Conservation (phyloP, 225 moss, liverwort and hornwort genomes). For the Pseudisothecium myosuroides region DNA sequence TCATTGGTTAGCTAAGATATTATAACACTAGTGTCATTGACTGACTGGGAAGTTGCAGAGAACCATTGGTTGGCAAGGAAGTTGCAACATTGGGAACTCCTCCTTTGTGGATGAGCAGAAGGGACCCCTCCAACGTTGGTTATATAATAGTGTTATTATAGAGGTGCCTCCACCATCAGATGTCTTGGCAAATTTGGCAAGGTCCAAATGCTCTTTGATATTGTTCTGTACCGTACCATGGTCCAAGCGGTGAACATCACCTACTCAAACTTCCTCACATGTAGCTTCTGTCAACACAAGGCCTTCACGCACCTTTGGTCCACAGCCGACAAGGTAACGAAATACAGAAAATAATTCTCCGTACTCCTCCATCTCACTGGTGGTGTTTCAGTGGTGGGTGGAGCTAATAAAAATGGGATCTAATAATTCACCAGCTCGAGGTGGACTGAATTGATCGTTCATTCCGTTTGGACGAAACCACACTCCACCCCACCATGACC, state of each 20-base stretch:
- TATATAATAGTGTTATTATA: background rate
- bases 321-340: background rate
- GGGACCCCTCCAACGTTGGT: accelerated
- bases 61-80: background rate
- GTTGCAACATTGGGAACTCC: accelerated
- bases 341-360: background rate
- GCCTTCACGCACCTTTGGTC: background rate
- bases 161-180: background rate
- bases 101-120: background rate
- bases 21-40: background rate
- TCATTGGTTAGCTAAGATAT: background rate
- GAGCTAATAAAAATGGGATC: background rate
- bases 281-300: background rate
- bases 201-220: background rate
- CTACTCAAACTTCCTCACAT: background rate
- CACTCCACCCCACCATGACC: background rate
- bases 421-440: background rate
- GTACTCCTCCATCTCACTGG: background rate
- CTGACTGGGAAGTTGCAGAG: accelerated
- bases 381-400: background rate
- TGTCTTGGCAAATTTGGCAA: background rate
- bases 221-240: background rate
- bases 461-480: background rate
- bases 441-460: background rate
- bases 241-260: background rate